phyloP scores from a whole-genome alignment of 805 yeast genomes.

The Brettanomyces nanus region DNA sequence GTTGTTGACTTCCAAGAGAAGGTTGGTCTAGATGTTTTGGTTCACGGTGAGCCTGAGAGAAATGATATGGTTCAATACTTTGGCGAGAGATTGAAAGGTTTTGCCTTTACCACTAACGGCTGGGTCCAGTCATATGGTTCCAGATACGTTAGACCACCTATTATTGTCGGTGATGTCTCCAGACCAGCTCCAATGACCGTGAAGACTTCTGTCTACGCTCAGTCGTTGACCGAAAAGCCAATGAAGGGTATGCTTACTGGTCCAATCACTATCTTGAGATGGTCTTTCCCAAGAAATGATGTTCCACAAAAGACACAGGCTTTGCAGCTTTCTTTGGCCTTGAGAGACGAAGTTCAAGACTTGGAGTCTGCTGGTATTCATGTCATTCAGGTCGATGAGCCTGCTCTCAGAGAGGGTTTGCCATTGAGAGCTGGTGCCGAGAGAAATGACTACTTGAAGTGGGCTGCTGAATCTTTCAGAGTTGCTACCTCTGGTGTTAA shows the following conservation, averaged over 20 bases:
- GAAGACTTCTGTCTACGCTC: constrained; percentile 98
- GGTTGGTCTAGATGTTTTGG: constrained; percentile 94
- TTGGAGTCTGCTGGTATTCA: constrained; percentile 97
- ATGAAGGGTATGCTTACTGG: constrained; percentile 99
- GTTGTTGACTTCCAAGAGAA: constrained; percentile 99
- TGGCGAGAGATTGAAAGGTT: constrained; percentile 98
- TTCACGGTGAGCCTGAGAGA: constrained; percentile 99
- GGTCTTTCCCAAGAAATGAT: constrained; percentile 99
- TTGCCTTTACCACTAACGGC: constrained; percentile 97
- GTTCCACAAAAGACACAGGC: constrained; percentile 90
- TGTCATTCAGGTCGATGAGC: constrained; percentile 99
- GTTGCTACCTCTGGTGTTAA: constrained; percentile 97
- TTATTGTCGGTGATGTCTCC: constrained; percentile 97
- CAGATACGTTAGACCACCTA: constrained; percentile 99
- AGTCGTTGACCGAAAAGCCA: constrained; percentile 89
- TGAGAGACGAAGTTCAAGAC: constrained; percentile 97
- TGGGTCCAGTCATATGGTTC: constrained; percentile 99
- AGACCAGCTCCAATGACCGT: constrained; percentile 99
- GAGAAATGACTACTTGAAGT: constrained; percentile 90
- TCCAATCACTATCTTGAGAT: constrained; percentile 98
- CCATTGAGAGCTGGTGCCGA: constrained; percentile 97
- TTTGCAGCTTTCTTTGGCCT: constrained; percentile 92
- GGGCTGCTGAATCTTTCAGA: constrained; percentile 99
- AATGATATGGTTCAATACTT: constrained; percentile 99
- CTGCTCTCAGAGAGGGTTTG: constrained; percentile 99